Evolutionary conservation across 768 basidiomycete species (phyloP).

Genomic region (Sutorius australiensis): DNA sequence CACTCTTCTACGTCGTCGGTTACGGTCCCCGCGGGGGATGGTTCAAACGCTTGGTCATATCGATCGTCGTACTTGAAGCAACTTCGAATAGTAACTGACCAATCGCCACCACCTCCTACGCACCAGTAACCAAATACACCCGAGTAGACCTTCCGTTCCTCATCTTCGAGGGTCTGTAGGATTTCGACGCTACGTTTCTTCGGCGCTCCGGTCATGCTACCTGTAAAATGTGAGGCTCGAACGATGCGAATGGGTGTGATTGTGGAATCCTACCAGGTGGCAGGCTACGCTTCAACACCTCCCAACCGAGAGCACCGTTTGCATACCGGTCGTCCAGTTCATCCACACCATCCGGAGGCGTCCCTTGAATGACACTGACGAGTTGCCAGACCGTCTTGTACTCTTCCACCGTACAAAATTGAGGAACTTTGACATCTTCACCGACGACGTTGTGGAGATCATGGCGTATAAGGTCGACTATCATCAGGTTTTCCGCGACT

Average conservation of each 20-base stretch:
- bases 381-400: slow-evolving; percentile 95
- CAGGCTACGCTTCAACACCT: slow-evolving; percentile 71
- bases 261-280: slow-evolving; percentile 65
- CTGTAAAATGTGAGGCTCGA: slow-evolving; percentile 35
- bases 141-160: slow-evolving; percentile 78
- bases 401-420: slow-evolving; percentile 86
- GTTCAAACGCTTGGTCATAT: slow-evolving; percentile 9
- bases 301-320: slow-evolving; percentile 61
- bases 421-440: slow-evolving; percentile 74
- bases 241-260: not conserved
- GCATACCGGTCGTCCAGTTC: slow-evolving; percentile 35
- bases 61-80: slow-evolving; percentile 70
- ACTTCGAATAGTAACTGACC: slow-evolving; percentile 92
- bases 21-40: slow-evolving; percentile 7
- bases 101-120: slow-evolving; percentile 84
- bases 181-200: slow-evolving; percentile 94
- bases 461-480: slow-evolving; percentile 93
- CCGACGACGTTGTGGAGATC: slow-evolving; percentile 85
- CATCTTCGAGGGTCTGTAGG: slow-evolving; percentile 71
- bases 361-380: slow-evolving; percentile 89
- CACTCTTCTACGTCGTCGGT: slow-evolving; percentile 47
- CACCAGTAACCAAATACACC: slow-evolving; percentile 94
- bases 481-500: slow-evolving; percentile 97
- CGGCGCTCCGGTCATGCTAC: slow-evolving; percentile 97
- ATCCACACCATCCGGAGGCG: slow-evolving; percentile 34